These are phyloP conservation scores for Suillus subluteus DNA, from an alignment of 768 basidiomycete species.

Conservation along the genomic window DNA sequence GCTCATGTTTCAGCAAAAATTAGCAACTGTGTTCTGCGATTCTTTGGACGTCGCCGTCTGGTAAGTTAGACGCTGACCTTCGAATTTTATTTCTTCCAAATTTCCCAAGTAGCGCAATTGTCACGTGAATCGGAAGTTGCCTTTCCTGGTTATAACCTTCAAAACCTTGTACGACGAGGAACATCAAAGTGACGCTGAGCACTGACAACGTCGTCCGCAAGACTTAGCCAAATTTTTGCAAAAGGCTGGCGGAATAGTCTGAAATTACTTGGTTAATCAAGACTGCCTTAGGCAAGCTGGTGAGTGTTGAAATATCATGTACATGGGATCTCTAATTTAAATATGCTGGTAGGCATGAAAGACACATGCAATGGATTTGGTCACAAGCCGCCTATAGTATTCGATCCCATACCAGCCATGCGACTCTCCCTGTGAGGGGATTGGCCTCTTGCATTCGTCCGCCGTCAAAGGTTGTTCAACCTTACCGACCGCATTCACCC, in stretches of 20 bases:
- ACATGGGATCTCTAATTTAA: slow-evolving; percentile 7
- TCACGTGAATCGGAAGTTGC: not conserved
- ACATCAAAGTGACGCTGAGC: not conserved
- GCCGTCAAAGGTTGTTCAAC: not conserved
- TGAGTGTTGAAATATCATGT: slow-evolving; percentile 16
- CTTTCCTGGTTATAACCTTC: not conserved
- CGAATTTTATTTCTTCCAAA: slow-evolving; percentile 6
- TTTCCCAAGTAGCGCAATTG: not conserved
- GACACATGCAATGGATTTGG: slow-evolving; percentile 74
- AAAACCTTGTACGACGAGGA: not conserved
- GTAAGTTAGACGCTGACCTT: slow-evolving; percentile 10
- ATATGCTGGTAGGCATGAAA: slow-evolving; percentile 52
- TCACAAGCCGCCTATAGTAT: slow-evolving; percentile 52
- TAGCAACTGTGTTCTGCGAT: slow-evolving; percentile 13
- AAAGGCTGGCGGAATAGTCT: not conserved
- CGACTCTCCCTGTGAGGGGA: not conserved
- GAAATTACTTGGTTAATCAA: not conserved
- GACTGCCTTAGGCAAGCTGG: slow-evolving; percentile 24
- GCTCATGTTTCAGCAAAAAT: slow-evolving; percentile 47
- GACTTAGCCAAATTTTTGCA: not conserved
- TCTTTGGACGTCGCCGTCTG: slow-evolving; percentile 14
- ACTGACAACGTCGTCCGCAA: not conserved
- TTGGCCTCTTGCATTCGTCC: slow-evolving; percentile 1
- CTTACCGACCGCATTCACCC: slow-evolving; percentile 6
- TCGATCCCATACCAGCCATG: slow-evolving; percentile 21